Percentiles rank a stretch among this genome's conserved stretches.
phyloP scores from a whole-genome alignment of 225 moss, liverwort and hornwort genomes.

The Sphagnum contortum region DNA sequence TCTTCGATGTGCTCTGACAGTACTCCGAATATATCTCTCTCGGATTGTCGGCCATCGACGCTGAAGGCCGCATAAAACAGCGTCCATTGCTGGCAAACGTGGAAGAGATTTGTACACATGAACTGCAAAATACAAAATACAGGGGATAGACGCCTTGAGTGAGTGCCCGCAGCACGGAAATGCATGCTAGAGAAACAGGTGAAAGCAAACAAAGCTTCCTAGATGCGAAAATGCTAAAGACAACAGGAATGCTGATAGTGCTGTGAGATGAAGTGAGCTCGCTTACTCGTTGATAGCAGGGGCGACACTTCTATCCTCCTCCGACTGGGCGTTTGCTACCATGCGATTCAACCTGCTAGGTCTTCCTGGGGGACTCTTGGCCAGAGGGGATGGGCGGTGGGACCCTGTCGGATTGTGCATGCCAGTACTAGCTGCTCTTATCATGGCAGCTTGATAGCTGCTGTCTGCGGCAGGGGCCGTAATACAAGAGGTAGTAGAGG shows the following conservation, averaged over 20 bases:
- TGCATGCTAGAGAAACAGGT: too few species aligned
- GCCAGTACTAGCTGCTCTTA: conserved; percentile 17
- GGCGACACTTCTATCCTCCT: conserved; percentile 11
- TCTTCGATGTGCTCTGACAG: conserved; percentile 49
- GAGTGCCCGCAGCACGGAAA: too few species aligned
- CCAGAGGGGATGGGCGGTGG: conserved; percentile 18
- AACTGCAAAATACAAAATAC: too few species aligned
- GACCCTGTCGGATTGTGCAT: conserved; percentile 22
- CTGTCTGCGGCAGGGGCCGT: background rate
- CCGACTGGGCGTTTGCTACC: conserved; percentile 19
- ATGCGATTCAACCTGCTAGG: conserved; percentile 38
- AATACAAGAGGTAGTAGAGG: background rate
- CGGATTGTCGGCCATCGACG: too few species aligned
- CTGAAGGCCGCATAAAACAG: conserved; percentile 1
- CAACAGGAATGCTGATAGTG: too few species aligned
- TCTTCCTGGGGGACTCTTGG: conserved; percentile 11
- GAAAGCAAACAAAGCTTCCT: too few species aligned
- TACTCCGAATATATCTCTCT: too few species aligned
- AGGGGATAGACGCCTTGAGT: too few species aligned
- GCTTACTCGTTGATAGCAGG: too few species aligned
- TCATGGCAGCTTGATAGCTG: background rate
- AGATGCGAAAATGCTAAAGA: too few species aligned
- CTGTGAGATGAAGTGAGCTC: too few species aligned
- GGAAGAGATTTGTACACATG: too few species aligned
- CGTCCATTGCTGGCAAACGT: conserved; percentile 5